Evolutionary conservation across 768 basidiomycete species (phyloP).

Genomic region (Leccinum ochraceum): DNA sequence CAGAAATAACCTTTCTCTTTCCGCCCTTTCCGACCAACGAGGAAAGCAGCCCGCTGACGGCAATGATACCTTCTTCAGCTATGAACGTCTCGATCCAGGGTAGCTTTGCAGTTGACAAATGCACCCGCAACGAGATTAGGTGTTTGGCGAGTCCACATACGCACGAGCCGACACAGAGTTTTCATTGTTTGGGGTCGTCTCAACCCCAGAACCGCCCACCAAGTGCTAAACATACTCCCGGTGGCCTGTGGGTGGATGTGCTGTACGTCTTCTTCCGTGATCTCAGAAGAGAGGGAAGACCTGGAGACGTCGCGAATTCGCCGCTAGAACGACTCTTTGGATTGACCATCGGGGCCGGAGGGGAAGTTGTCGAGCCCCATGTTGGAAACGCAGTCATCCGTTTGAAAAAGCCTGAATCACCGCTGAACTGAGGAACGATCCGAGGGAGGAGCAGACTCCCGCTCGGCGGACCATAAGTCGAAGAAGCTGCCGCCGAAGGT

Average conservation of each 20-base stretch:
- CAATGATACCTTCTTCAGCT: conserved; percentile 62
- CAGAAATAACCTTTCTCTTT: conserved; percentile 58
- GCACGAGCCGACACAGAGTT: conserved; percentile 51
- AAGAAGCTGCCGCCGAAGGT: conserved; percentile 34
- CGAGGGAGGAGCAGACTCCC: conserved; percentile 58
- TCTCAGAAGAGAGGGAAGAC: conserved; percentile 31
- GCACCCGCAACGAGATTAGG: conserved; percentile 79
- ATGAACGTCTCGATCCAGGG: conserved; percentile 78
- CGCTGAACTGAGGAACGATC: conserved; percentile 74
- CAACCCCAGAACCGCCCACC: conserved; percentile 74
- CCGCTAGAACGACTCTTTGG: conserved; percentile 39
- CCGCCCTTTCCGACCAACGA: conserved; percentile 65
- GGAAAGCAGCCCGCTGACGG: conserved; percentile 57
- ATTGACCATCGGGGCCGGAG: conserved; percentile 34
- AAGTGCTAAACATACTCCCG: conserved; percentile 74
- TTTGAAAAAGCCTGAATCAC: conserved; percentile 65
- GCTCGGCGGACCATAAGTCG: conserved; percentile 63
- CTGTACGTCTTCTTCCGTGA: conserved; percentile 29
- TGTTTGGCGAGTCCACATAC: conserved; percentile 77
- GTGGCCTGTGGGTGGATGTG: conserved; percentile 65
- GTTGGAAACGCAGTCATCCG: conserved; percentile 61
- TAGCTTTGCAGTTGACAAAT: conserved; percentile 80
- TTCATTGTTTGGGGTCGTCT: conserved; percentile 38
- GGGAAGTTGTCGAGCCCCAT: conserved; percentile 49
- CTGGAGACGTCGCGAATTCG: conserved; percentile 35